Evolutionary conservation across 2,329 filamentous ascomycete species (phyloP).

Genomic region (Blumeria hordei): DNA sequence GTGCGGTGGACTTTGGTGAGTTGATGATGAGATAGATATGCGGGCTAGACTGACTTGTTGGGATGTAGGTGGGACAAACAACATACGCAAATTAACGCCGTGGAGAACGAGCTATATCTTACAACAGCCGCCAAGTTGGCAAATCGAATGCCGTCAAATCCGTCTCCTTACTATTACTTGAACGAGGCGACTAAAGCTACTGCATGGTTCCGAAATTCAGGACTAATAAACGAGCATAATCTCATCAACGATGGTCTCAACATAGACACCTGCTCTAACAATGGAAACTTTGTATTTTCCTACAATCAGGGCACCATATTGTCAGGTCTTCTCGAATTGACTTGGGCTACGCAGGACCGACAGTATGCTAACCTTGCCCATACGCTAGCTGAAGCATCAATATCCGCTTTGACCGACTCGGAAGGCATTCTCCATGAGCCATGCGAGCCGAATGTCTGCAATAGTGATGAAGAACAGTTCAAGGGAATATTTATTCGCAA

Average conservation of each 20-base stretch:
- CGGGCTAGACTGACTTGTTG: no score
- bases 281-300: slow-evolving; percentile 20
- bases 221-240: no score
- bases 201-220: no score
- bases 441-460: slow-evolving; percentile 24
- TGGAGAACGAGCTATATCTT: no score
- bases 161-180: no score
- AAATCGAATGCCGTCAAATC: no score
- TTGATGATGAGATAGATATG: no score
- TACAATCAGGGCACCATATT: slow-evolving; percentile 40
- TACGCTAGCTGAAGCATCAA: slow-evolving; percentile 29
- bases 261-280: slow-evolving; percentile 24
- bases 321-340: slow-evolving; percentile 19
- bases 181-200: no score
- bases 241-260: slow-evolving; percentile 27
- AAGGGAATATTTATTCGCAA: slow-evolving; percentile 22
- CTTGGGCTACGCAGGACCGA: slow-evolving; percentile 21
- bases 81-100: no score
- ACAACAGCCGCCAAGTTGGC: no score
- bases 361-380: slow-evolving; percentile 22
- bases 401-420: slow-evolving; percentile 20
- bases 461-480: slow-evolving; percentile 20
- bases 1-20: no score
- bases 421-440: slow-evolving; percentile 26
- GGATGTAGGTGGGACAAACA: no score